Evolutionary conservation across 1,284 basidiomycete genomes (phyloP).

Genomic region (Ustilago lituana): DNA sequence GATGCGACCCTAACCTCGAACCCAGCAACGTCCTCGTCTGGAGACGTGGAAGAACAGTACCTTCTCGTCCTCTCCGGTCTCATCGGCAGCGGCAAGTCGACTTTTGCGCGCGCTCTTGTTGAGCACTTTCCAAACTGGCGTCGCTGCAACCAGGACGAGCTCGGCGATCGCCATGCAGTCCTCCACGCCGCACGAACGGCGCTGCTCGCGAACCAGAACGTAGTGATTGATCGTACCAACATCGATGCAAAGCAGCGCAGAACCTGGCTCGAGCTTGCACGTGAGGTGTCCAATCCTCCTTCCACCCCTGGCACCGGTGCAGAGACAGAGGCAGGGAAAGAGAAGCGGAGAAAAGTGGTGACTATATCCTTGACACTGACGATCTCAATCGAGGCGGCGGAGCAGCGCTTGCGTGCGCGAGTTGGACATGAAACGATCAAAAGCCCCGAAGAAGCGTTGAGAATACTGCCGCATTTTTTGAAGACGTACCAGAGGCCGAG

Average conservation of each 20-base stretch:
- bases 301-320: background rate
- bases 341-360: conserved; percentile 7
- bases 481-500: conserved; percentile 33
- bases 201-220: conserved; percentile 22
- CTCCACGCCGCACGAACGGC: conserved; percentile 22
- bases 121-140: conserved; percentile 32
- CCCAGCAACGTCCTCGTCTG: background rate
- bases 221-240: conserved; percentile 50
- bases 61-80: conserved; percentile 40
- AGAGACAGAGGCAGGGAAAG: background rate
- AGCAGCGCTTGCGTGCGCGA: conserved; percentile 20
- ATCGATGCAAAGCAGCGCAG: conserved; percentile 43
- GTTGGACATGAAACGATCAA: conserved; percentile 47
- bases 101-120: conserved; percentile 38
- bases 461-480: conserved; percentile 34
- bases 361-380: conserved; percentile 39
- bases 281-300: background rate
- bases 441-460: conserved; percentile 23
- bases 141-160: conserved; percentile 48
- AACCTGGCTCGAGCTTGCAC: conserved; percentile 44
- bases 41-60: conserved; percentile 17
- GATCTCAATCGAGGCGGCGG: conserved; percentile 24
- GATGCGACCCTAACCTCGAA: background rate
- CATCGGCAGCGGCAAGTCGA: conserved; percentile 49
- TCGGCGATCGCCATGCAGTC: conserved; percentile 35